Percentiles rank a stretch among this genome's conserved stretches.
phyloP scores from a whole-genome alignment of 352 stramenopile genomes.

The Stephanocyclus meneghinianus region DNA sequence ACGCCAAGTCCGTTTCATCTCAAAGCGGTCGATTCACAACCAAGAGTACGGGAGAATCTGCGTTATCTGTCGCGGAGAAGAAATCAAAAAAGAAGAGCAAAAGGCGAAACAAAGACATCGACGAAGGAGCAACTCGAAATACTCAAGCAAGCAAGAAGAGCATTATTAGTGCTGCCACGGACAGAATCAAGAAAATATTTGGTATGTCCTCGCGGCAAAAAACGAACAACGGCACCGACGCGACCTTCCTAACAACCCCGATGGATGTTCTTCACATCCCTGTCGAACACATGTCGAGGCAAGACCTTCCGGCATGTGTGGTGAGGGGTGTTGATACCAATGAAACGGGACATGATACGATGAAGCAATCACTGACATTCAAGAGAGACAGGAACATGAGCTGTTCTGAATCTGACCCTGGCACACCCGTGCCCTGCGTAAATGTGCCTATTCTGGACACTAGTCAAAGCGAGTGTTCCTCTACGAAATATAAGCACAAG shows the following conservation, averaged over 20 bases:
- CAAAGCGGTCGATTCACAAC: no score
- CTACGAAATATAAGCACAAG: neutral
- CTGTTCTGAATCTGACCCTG: neutral
- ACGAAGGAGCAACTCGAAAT: neutral
- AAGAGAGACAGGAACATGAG: neutral
- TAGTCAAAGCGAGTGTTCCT: neutral
- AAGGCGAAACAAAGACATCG: neutral
- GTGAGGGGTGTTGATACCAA: neutral
- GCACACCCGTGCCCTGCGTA: neutral
- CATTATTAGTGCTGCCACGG: neutral
- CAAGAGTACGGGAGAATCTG: neutral
- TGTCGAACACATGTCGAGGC: neutral
- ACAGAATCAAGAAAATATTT: neutral
- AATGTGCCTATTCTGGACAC: neutral
- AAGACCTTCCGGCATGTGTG: neutral
- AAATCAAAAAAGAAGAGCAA: neutral
- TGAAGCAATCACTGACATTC: neutral
- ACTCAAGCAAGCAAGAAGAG: neutral
- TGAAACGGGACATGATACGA: neutral
- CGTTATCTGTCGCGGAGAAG: neutral
- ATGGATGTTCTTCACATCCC: constrained; percentile 5
- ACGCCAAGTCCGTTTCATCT: no score
- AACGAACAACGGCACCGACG: neutral
- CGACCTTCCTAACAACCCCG: neutral
- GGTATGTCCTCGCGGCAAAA: neutral